Base-by-base conservation (phyloP, 2,329 filamentous ascomycete species). In the Clarireedia sp. region DNA sequence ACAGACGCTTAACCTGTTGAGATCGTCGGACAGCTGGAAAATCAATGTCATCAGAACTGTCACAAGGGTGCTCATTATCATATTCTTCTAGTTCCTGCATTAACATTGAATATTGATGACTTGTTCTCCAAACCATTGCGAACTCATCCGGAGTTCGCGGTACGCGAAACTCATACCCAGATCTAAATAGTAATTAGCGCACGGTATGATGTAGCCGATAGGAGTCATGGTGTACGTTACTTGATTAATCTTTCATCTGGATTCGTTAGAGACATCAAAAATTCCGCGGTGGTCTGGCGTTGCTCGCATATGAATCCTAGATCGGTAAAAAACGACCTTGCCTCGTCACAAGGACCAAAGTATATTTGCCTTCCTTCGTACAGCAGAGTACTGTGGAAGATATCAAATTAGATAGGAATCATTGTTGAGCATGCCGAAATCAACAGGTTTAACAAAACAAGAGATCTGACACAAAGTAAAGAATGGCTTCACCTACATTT, bases 231-330 rank as follows among this genome's bases (percentile, higher is more conserved):
- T 5, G 4, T 33, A 3, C 5, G 12, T 8, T 55, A 55, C 54
- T 52, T 38, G 8, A 51, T 55, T 41, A 16, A 17, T 3, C 54
- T 38, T 73, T 36, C 73, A 71, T 59, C 72, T 2, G 77, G 72
- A 51, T 81, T 80, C 7, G 83, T 89, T 66, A 92, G 84, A 2
- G 85, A 89, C 0, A 87, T 91, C 44, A 92, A 72, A 70, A 92
- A 92, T 68, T 94, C 89, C 1, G 83, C 61, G 2, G 66, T 68
- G 10, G 66, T 68, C 51, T 67, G 65, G 9, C 86, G 78, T 29
- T 82, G 78, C 0, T 86, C 85, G 63, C 86, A 89, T 12, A 80
- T 74, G 63, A 90, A 92, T 0, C 88, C 88, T 29, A 91, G 74
- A n/a, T 80, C 72, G 48, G 83, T 71, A 60, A 91, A 90, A 66